A percentile compares a stretch with the other conserved stretches of the same genome.
phyloP scores from a whole-genome alignment of 371 early-diverging fungal genomes.

The Apophysomyces elegans region DNA sequence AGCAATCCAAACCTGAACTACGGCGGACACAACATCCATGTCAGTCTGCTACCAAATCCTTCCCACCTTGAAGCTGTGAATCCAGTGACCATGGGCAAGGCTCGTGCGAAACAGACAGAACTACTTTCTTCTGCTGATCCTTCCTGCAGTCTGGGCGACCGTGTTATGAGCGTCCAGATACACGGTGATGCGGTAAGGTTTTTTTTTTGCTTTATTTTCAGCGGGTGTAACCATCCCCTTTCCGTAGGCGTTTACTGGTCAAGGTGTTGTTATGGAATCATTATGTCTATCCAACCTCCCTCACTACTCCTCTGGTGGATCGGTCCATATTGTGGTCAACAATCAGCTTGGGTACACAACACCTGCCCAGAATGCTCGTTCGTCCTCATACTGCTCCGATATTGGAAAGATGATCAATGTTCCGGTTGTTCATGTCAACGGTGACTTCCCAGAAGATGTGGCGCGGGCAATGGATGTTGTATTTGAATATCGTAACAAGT shows the following conservation, averaged over 20 bases:
- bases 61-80: slow-evolving; percentile 91
- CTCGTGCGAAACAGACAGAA: slow-evolving; percentile 89
- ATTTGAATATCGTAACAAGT: slow-evolving; percentile 88
- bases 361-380: slow-evolving; percentile 89
- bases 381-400: slow-evolving; percentile 90
- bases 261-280: slow-evolving; percentile 96
- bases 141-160: slow-evolving; percentile 83
- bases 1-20: slow-evolving; percentile 79
- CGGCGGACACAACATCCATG: slow-evolving; percentile 65
- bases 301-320: slow-evolving; percentile 92
- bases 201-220: background rate
- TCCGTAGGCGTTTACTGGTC: slow-evolving; percentile 73
- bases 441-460: slow-evolving; percentile 94
- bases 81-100: slow-evolving; percentile 95
- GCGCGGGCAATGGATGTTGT: slow-evolving; percentile 84
- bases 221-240: background rate
- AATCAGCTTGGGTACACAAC: slow-evolving; percentile 98
- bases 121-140: slow-evolving; percentile 69
- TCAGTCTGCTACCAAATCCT: slow-evolving; percentile 92
- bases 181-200: slow-evolving; percentile 89
- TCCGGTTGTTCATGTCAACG: slow-evolving; percentile 97
- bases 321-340: slow-evolving; percentile 95
- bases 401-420: slow-evolving; percentile 94
- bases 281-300: slow-evolving; percentile 91
- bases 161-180: slow-evolving; percentile 88